Base-by-base conservation (phyloP, 805 yeast genomes). In the Candida loeiensis region DNA sequence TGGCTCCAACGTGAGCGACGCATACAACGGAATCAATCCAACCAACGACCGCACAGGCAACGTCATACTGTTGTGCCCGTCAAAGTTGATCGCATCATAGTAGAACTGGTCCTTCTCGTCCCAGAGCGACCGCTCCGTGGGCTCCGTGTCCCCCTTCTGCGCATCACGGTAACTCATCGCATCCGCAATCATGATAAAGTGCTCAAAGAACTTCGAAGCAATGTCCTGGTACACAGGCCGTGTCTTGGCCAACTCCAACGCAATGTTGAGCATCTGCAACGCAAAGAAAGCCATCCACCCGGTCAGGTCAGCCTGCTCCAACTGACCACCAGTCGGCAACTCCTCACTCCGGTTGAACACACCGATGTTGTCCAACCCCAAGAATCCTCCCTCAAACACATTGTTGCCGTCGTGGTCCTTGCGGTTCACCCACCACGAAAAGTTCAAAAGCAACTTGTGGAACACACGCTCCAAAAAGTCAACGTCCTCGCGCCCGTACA, bases 231-330 rank as follows among this genome's bases (percentile, higher is more conserved):
- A 90, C 14, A 85, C 93, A 0, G 85, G 80, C 48, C 87, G 80
- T 35, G 82, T 79, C 58, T 85, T 87, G 15, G 96, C 91, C 53
- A 89, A 74, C 61, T 90, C 96, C 46, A 89, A 73, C 0, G 96
- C 90, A 57, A 90, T 90, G 61, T 87, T 89, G 63, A 90, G 75
- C 96, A 89, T 88, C 57, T 85, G 90, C 53, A 90, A 71, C 21
- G 85, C 77, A 66, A 83, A 89, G 67, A 91, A 89, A 0, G 95
- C 96, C 93, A 89, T 86, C 97, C 97, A 89, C 20, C 96, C 96
- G 8, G 97, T 90, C 12, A 95, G 85, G 63, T 89, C 97, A 0
- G 96, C 95, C 63, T 89, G 97, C 57, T 87, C 95, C 47, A 89
- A 72, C 26, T 74, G 77, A 36, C 96, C 96, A 28, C 96, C 96